phyloP scores from a whole-genome alignment of 2,329 filamentous ascomycete genomes.

The Clarireedia monteithiana region DNA sequence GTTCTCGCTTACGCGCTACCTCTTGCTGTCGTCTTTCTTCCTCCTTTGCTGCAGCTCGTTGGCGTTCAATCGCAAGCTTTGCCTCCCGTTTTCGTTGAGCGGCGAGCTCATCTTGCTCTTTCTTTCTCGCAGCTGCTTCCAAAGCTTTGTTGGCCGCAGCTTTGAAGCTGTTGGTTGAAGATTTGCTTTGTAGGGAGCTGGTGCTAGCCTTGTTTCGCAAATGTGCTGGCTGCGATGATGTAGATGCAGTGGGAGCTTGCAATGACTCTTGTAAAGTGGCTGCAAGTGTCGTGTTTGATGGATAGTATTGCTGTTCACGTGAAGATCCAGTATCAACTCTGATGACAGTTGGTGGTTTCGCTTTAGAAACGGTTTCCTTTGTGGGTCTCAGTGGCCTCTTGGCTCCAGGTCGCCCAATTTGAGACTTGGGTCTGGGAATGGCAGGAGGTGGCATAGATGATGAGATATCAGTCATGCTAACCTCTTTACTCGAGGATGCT shows the following conservation, averaged over 20 bases:
- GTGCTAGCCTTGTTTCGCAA: constrained; percentile 56
- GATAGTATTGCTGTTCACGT: constrained; percentile 53
- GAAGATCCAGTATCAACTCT: constrained; percentile 62
- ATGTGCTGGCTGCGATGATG: constrained; percentile 37
- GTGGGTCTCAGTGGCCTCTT: constrained; percentile 55
- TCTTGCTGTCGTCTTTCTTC: constrained; percentile 58
- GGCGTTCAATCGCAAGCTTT: constrained; percentile 74
- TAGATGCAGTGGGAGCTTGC: constrained; percentile 34
- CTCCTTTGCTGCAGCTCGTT: constrained; percentile 58
- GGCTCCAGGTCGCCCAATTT: constrained; percentile 40
- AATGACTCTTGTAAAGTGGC: constrained; percentile 52
- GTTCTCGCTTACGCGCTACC: constrained; percentile 50
- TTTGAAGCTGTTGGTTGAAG: constrained; percentile 51
- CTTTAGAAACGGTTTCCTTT: constrained; percentile 50
- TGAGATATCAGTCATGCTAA: constrained; percentile 50
- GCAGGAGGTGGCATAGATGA: constrained; percentile 52
- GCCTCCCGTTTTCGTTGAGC: constrained; percentile 71
- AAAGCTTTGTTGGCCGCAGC: constrained; percentile 63
- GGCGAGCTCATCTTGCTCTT: constrained; percentile 77
- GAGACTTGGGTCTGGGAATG: constrained; percentile 43
- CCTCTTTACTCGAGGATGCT: constrained; percentile 34
- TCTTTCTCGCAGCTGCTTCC: constrained; percentile 70
- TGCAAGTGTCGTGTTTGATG: constrained; percentile 49
- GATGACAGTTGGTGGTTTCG: constrained; percentile 64
- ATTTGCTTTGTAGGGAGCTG: constrained; percentile 30